These are phyloP conservation scores for Penicillium canescens DNA, from an alignment of 495 filamentous ascomycete species.

Conservation along the genomic window DNA sequence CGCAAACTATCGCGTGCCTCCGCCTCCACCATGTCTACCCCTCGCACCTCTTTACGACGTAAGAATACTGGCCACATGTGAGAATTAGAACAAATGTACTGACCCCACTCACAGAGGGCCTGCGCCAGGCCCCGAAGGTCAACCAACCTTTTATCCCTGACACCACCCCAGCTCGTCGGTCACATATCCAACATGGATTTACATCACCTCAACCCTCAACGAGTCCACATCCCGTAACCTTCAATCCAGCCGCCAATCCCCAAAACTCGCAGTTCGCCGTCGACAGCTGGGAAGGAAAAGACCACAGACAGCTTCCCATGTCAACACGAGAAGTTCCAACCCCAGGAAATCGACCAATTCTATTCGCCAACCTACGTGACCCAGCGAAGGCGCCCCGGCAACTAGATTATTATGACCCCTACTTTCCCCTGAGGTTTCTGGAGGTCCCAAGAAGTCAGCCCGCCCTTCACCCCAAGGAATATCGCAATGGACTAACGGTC, in stretches of 20 bases:
- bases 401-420: slow-evolving; percentile 45
- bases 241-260: slow-evolving; percentile 33
- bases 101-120: slow-evolving; percentile 36
- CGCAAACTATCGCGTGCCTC: slow-evolving; percentile 1
- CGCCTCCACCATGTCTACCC: slow-evolving; percentile 25
- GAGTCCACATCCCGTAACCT: slow-evolving; percentile 22
- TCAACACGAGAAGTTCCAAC: slow-evolving; percentile 45
- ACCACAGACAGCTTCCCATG: slow-evolving; percentile 39
- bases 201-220: slow-evolving; percentile 35
- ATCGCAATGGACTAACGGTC: slow-evolving; percentile 1
- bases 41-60: slow-evolving; percentile 31
- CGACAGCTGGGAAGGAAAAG: slow-evolving; percentile 42
- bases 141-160: slow-evolving; percentile 51
- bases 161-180: slow-evolving; percentile 42
- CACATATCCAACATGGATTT: slow-evolving; percentile 32
- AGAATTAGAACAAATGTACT: slow-evolving; percentile 5
- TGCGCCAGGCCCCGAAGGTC: slow-evolving; percentile 47
- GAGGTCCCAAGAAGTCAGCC: slow-evolving; percentile 45
- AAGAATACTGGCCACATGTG: slow-evolving; percentile 2
- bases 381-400: slow-evolving; percentile 33
- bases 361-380: slow-evolving; percentile 30
- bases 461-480: neutral
- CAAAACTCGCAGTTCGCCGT: slow-evolving; percentile 28
- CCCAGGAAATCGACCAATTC: slow-evolving; percentile 42
- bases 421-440: slow-evolving; percentile 41